Base-by-base conservation (phyloP, 495 filamentous ascomycete species). In the Cryomyces antarcticus region DNA sequence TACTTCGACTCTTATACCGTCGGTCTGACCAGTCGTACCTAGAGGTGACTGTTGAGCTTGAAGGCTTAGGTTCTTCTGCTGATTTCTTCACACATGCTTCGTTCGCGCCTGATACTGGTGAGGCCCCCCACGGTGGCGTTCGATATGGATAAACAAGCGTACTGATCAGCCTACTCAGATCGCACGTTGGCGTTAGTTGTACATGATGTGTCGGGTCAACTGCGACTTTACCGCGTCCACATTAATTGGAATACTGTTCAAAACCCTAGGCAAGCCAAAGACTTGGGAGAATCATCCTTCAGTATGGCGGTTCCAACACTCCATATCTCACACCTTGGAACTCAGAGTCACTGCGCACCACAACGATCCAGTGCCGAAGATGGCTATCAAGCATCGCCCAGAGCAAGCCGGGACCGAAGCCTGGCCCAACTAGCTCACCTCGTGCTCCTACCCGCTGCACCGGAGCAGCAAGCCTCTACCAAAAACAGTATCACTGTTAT, bases 1-100 rank as follows among this genome's bases (percentile, higher is more conserved):
- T 24, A 24, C 17, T 24, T 24, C 17, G 17, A 24, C 17, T 24
- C 17, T 24, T 24, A 24, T 24, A 24, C 17, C 17, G 17, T 24
- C 17, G 17, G 17, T 24, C 17, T 24, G 17, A 2, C 17, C 17
- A 24, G 2, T 24, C 17, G 31, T 45, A 27, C 28, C 13, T 30
- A 39, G 13, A 39, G 30, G 37, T 36, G 35, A 24, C 67, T 9
- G 59, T 74, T 3, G 75, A 85, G 44, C 52, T 89, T 31, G 82
- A 87, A 49, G 78, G 69, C 48, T 67, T 79, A 29, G 67, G 69
- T 7, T 71, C 73, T 7, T 77, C 75, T 7, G 72, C 79, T 40
- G 73, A 83, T 39, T 50, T 81, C 11, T 66, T 92, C 31, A 85
- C 82, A 4, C 85, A 94, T 61, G 82, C 84, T 3, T 70, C 85